Evolutionary conservation across 2,329 filamentous ascomycete species (phyloP).

Genomic region (Penicillium crustosum): DNA sequence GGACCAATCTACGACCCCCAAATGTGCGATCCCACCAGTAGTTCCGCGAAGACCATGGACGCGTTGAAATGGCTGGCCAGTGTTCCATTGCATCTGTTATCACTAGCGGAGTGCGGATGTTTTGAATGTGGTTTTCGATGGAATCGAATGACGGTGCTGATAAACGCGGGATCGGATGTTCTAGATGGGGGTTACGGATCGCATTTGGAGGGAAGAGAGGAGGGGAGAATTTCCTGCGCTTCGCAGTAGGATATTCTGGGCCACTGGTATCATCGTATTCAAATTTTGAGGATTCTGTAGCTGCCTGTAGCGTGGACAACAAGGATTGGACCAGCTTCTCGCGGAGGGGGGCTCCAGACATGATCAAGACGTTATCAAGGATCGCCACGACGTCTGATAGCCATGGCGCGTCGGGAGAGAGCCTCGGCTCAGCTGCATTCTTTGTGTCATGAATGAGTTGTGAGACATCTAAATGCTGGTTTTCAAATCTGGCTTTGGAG

Average conservation of each 20-base stretch:
- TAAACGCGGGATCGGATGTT: constrained; percentile 42
- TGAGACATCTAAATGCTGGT: constrained; percentile 5
- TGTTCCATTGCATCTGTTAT: constrained; percentile 63
- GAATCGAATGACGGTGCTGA: constrained; percentile 54
- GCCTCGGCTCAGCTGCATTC: constrained; percentile 15
- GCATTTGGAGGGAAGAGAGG: constrained; percentile 36
- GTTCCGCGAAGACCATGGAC: constrained; percentile 68
- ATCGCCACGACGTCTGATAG: constrained; percentile 61
- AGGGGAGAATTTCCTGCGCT: constrained; percentile 35
- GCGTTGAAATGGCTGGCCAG: constrained; percentile 74
- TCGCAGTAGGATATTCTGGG: constrained; percentile 16
- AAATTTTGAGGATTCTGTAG: constrained; percentile 5
- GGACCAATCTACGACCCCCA: constrained; percentile 74
- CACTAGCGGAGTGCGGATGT: constrained; percentile 60
- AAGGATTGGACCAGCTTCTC: constrained; percentile 45
- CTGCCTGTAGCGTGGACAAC: constrained; percentile 33
- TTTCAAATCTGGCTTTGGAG: neutral
- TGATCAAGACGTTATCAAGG: constrained; percentile 75
- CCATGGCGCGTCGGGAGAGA: constrained; percentile 38
- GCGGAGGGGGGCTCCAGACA: constrained; percentile 65
- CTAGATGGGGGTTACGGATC: constrained; percentile 35
- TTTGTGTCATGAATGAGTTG: constrained; percentile 19
- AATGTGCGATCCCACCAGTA: constrained; percentile 77
- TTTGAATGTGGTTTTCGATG: constrained; percentile 62
- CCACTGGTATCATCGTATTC: constrained; percentile 6